These are phyloP conservation scores for Besnoitia besnoiti DNA, from an alignment of 169 alveolate species.

Conservation along the genomic window DNA sequence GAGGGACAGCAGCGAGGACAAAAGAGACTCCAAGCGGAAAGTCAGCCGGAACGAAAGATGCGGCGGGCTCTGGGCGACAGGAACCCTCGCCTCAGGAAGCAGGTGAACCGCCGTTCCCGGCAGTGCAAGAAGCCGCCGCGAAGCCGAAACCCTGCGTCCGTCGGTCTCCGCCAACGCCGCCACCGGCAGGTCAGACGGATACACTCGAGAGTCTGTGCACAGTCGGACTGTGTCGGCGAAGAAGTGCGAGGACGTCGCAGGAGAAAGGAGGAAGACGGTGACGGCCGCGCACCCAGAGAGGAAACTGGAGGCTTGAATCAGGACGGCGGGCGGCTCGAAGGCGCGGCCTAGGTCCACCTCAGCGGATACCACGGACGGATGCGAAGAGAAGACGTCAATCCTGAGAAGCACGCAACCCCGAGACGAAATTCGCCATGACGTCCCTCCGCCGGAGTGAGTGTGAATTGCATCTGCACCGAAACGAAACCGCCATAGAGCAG, in stretches of 20 bases:
- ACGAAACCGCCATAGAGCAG: too few relatives aligned
- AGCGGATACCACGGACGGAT: slow-evolving; percentile 43
- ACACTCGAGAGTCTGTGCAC: neutral
- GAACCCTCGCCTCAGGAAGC: neutral
- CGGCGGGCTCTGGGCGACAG: neutral
- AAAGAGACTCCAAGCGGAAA: neutral
- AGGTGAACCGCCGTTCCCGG: neutral
- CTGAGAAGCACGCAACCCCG: neutral
- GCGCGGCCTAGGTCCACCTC: neutral
- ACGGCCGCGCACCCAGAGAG: slow-evolving; percentile 8
- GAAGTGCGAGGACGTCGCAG: neutral
- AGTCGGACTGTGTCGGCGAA: slow-evolving; percentile 1
- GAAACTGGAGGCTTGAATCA: neutral
- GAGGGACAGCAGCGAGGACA: neutral
- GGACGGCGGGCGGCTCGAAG: neutral
- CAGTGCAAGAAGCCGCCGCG: neutral
- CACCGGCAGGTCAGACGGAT: neutral
- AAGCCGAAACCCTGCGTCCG: neutral
- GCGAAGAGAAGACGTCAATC: slow-evolving; percentile 41
- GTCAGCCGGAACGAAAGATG: slow-evolving; percentile 4
- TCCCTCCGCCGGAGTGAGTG: too few relatives aligned
- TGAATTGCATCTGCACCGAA: too few relatives aligned
- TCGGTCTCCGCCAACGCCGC: neutral
- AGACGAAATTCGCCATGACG: too few relatives aligned
- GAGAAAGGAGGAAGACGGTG: slow-evolving; percentile 16